These are phyloP conservation scores for Rhodocollybia butyracea DNA, from an alignment of 768 basidiomycete species.

Conservation along the genomic window DNA sequence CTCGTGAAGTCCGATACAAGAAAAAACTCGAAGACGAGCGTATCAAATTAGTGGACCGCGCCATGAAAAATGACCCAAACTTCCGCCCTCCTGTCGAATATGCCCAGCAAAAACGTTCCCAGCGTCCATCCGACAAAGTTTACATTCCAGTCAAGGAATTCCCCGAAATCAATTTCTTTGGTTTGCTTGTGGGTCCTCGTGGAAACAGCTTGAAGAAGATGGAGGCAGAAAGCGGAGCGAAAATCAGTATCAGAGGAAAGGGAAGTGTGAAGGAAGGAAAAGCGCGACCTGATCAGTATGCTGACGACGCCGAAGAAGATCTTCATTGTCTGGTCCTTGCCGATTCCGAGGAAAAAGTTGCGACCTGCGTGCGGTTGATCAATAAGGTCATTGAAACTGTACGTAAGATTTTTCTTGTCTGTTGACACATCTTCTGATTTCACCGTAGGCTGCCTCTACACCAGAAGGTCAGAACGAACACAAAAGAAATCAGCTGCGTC, in stretches of 20 bases:
- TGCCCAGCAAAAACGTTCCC: constrained; percentile 90
- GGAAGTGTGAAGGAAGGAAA: constrained; percentile 99
- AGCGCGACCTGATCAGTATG: constrained; percentile 89
- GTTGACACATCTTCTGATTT: constrained; percentile 4
- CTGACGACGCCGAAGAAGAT: constrained; percentile 98
- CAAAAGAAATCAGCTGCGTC: constrained; percentile 97
- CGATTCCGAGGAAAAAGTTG: constrained; percentile 90
- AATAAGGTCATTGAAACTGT: constrained; percentile 98
- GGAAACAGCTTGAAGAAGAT: constrained; percentile 99
- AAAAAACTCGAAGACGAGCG: constrained; percentile 94
- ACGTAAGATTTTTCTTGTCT: constrained; percentile 25
- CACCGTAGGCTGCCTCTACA: constrained; percentile 88
- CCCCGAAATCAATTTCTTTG: constrained; percentile 99
- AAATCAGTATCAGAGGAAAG: constrained; percentile 97
- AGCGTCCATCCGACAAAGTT: constrained; percentile 94
- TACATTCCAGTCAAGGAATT: constrained; percentile 99
- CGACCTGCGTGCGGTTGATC: constrained; percentile 89
- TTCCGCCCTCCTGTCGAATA: constrained; percentile 98
- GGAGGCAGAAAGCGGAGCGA: constrained; percentile 97
- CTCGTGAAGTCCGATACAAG: constrained; percentile 96
- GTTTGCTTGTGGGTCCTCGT: constrained; percentile 94
- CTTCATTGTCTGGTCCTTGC: constrained; percentile 95
- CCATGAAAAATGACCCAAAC: constrained; percentile 97
- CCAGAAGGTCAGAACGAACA: constrained; percentile 99
- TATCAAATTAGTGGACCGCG: constrained; percentile 88